Evolutionary conservation across 306 rosid genomes (phyloP).

Genomic region (Cicer bijugum): DNA sequence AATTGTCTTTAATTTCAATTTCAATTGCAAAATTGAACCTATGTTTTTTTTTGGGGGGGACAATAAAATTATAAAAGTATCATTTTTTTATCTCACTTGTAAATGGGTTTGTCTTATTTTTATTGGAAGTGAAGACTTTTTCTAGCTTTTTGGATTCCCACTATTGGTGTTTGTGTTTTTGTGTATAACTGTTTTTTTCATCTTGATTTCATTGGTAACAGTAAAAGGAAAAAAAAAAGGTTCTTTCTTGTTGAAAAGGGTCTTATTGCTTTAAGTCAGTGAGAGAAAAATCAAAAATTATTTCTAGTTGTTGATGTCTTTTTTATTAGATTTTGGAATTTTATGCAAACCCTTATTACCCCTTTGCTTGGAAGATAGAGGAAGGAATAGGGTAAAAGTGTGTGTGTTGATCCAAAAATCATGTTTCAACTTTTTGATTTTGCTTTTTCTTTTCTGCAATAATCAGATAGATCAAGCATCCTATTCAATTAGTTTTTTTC

Average conservation of each 20-base stretch:
- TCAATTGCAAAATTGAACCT: conserved; percentile 2
- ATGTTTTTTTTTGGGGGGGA: neutral
- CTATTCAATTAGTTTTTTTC: conserved; percentile 14
- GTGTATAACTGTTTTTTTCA: conserved; percentile 33
- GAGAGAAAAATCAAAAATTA: conserved; percentile 28
- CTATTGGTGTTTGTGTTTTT: conserved; percentile 40
- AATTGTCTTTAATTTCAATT: neutral
- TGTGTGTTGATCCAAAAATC: conserved; percentile 38
- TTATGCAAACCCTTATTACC: conserved; percentile 45
- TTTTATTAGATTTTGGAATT: conserved; percentile 43
- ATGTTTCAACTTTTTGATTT: conserved; percentile 33
- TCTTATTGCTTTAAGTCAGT: conserved; percentile 52
- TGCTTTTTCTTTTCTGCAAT: conserved; percentile 41
- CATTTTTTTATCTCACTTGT: conserved; percentile 9
- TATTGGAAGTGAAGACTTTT: conserved; percentile 40
- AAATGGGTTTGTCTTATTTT: conserved; percentile 36
- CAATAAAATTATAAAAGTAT: neutral
- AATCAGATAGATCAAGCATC: conserved; percentile 45
- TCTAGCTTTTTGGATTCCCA: conserved; percentile 52
- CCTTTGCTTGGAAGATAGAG: conserved; percentile 50
- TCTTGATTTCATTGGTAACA: conserved; percentile 42
- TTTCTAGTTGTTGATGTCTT: conserved; percentile 37
- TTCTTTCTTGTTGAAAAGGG: conserved; percentile 52
- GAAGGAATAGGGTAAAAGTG: conserved; percentile 45
- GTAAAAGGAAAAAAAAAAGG: conserved; percentile 47